Conservation (phyloP, 2,329 filamentous ascomycete genomes). For the Ceratocystis eucalypticola region DNA sequence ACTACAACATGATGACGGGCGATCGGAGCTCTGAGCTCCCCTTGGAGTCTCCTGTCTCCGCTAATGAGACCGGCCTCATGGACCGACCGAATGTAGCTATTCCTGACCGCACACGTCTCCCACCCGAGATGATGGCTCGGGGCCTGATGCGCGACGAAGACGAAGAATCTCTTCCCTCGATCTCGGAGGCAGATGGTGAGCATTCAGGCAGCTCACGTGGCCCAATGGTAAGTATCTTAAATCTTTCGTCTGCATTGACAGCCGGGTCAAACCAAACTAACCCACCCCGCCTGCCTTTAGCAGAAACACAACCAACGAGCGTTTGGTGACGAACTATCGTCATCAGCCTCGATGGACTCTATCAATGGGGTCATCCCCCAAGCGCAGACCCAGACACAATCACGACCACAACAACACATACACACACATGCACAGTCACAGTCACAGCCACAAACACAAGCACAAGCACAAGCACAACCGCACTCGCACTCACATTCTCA, state of each 20-base stretch:
- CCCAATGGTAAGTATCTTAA: constrained; percentile 1
- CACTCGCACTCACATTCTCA: not conserved
- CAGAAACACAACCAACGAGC: constrained; percentile 53
- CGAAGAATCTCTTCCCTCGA: constrained; percentile 52
- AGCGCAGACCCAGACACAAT: constrained; percentile 26
- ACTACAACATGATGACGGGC: constrained; percentile 95
- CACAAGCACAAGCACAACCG: not conserved
- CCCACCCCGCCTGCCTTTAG: not conserved
- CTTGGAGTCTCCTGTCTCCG: constrained; percentile 71
- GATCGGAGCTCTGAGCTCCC: constrained; percentile 91
- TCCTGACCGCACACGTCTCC: constrained; percentile 78
- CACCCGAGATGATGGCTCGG: constrained; percentile 78
- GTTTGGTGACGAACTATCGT: constrained; percentile 59
- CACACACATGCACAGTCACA: not conserved
- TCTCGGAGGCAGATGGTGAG: constrained; percentile 19
- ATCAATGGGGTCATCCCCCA: constrained; percentile 56
- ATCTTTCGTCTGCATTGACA: constrained; percentile 25
- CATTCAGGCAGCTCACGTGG: not conserved
- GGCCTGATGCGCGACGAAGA: constrained; percentile 75
- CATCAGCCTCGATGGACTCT: constrained; percentile 83
- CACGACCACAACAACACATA: not conserved
- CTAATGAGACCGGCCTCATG: constrained; percentile 69
- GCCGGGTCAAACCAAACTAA: not conserved
- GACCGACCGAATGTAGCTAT: constrained; percentile 81
- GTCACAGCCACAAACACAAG: not conserved